Evolutionary conservation across 176 grass and related monocot genomes (phyloP).

Genomic region (Oryza rufipogon): DNA sequence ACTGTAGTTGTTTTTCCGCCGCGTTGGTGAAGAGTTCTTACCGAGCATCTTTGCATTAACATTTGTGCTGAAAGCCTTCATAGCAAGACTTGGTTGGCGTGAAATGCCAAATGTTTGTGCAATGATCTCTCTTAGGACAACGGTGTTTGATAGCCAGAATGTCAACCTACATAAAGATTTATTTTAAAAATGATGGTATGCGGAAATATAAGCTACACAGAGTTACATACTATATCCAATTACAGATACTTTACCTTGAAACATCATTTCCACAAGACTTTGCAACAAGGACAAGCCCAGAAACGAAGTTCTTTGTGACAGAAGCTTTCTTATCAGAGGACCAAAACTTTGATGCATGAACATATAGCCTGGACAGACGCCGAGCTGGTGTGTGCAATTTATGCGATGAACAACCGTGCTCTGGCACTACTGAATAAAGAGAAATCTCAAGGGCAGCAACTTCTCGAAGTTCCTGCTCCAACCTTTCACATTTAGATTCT

Average conservation of each 20-base stretch:
- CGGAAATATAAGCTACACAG: conserved; percentile 4
- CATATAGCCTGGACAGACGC: conserved; percentile 76
- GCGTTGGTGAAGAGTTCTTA: conserved; percentile 27
- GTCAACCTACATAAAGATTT: conserved; percentile 73
- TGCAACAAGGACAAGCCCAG: conserved; percentile 80
- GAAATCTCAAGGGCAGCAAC: conserved; percentile 84
- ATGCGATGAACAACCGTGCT: conserved; percentile 83
- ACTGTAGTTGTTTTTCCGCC: conserved; percentile 51
- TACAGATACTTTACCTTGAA: conserved; percentile 54
- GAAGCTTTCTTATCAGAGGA: conserved; percentile 65
- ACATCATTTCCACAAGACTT: conserved; percentile 91
- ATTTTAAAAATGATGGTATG: conserved; percentile 20
- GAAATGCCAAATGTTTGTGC: conserved; percentile 62
- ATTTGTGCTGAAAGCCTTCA: conserved; percentile 43
- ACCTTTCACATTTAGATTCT: conserved; percentile 59
- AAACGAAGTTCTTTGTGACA: conserved; percentile 63
- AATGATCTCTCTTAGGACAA: conserved; percentile 84
- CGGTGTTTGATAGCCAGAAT: conserved; percentile 93
- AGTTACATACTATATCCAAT: not conserved
- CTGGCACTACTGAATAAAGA: conserved; percentile 77
- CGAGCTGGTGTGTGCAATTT: conserved; percentile 88
- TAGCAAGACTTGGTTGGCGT: conserved; percentile 39
- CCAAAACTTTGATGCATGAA: conserved; percentile 85
- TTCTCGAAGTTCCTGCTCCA: conserved; percentile 79
- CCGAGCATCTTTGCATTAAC: conserved; percentile 47